phyloP scores from a whole-genome alignment of 1,284 basidiomycete species.

The Apiotrichum veenhuisii region DNA sequence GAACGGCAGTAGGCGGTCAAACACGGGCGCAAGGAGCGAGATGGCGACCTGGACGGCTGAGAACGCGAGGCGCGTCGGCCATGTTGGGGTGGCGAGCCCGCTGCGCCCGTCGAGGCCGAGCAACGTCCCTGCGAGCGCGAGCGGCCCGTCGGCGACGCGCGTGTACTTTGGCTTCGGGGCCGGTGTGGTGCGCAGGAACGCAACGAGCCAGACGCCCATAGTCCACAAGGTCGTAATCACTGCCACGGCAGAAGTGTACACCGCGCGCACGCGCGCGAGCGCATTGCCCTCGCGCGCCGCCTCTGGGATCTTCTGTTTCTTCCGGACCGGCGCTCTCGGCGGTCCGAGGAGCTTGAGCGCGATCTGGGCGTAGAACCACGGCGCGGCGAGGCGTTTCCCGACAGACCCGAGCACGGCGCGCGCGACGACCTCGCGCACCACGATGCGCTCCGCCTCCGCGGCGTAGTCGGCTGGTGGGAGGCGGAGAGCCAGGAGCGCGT shows the following conservation, averaged over 20 bases:
- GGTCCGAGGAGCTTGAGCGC: slow-evolving; percentile 5
- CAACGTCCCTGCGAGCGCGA: slow-evolving; percentile 18
- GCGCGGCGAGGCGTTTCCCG: slow-evolving; percentile 39
- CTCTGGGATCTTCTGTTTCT: neutral
- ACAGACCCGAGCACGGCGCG: slow-evolving; percentile 45
- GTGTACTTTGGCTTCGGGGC: slow-evolving; percentile 7
- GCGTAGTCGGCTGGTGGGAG: slow-evolving; percentile 44
- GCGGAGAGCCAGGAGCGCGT: slow-evolving; percentile 40
- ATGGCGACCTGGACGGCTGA: slow-evolving; percentile 23
- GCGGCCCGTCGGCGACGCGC: slow-evolving; percentile 16
- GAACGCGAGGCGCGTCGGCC: slow-evolving; percentile 21
- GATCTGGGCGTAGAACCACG: slow-evolving; percentile 47
- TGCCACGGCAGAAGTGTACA: neutral
- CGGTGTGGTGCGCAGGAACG: slow-evolving; percentile 14
- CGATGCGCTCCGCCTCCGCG: slow-evolving; percentile 42
- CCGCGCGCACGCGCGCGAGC: neutral
- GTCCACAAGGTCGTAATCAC: slow-evolving; percentile 12
- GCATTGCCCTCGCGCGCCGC: too few species aligned
- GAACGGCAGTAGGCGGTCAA: slow-evolving; percentile 38
- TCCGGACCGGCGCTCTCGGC: neutral
- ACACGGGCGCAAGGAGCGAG: slow-evolving; percentile 20
- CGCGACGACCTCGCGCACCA: slow-evolving; percentile 50
- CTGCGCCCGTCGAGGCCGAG: slow-evolving; percentile 22
- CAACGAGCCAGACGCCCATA: slow-evolving; percentile 9
- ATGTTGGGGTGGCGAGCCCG: slow-evolving; percentile 6